Evolutionary conservation across 2,329 filamentous ascomycete genomes (phyloP).

Genomic region (Hypoxylon sp.): DNA sequence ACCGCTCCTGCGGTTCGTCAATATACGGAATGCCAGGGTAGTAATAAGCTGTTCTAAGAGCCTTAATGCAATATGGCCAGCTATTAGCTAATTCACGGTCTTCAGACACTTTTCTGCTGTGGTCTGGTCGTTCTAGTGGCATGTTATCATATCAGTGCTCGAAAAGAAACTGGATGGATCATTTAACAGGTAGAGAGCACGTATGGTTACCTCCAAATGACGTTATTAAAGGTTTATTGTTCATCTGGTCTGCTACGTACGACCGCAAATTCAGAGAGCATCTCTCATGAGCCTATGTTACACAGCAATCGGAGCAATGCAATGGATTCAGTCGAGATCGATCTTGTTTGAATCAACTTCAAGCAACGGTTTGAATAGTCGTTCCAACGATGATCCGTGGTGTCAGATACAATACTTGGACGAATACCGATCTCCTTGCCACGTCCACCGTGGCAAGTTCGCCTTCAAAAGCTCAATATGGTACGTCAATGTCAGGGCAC

Average conservation of each 20-base stretch:
- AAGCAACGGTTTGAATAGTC: slow-evolving; percentile 1
- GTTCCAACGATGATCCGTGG: background rate
- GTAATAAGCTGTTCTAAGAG: background rate
- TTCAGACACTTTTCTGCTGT: no score
- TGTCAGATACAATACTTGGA: background rate
- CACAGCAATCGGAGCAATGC: background rate
- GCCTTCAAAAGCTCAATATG: slow-evolving; percentile 8
- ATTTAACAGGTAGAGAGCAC: no score
- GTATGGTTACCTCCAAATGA: background rate
- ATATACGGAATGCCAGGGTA: background rate
- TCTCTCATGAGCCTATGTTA: background rate
- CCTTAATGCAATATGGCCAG: background rate
- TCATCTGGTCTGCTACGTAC: background rate
- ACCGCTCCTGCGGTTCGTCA: no score
- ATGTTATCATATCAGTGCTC: background rate
- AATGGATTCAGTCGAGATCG: slow-evolving; percentile 7
- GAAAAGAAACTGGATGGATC: background rate
- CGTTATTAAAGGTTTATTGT: background rate
- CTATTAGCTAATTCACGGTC: no score
- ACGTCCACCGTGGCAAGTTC: background rate
- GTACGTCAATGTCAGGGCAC: slow-evolving; percentile 19
- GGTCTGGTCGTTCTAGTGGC: no score
- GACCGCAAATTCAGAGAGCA: background rate
- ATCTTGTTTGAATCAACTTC: background rate
- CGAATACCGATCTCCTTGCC: background rate